Evolutionary conservation across 768 basidiomycete species (phyloP).

Genomic region (Trametes maxima): DNA sequence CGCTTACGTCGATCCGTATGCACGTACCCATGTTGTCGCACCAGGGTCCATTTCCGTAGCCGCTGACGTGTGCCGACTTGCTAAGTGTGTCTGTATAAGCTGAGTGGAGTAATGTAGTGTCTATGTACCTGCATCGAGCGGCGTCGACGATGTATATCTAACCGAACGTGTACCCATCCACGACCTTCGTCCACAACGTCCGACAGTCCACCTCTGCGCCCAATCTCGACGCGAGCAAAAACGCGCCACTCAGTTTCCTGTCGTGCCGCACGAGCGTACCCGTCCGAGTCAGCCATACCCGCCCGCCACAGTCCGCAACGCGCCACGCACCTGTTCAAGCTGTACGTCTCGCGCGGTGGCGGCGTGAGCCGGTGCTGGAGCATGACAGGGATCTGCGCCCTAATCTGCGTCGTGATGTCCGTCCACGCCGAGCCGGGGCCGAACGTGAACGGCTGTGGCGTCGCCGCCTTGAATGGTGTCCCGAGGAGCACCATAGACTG

Average conservation of each 20-base stretch:
- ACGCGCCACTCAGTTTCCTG: slow-evolving; percentile 83
- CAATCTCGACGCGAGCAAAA: slow-evolving; percentile 76
- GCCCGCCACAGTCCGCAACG: neutral
- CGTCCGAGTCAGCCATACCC: neutral
- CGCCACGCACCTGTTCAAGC: slow-evolving; percentile 73
- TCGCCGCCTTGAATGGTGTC: slow-evolving; percentile 72
- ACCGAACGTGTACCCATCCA: slow-evolving; percentile 41
- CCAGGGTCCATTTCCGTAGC: neutral
- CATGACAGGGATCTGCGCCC: slow-evolving; percentile 87
- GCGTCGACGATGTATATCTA: too few species aligned
- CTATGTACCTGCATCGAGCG: neutral
- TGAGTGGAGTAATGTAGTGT: neutral
- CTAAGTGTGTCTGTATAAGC: neutral
- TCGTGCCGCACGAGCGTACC: neutral
- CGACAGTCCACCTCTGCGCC: slow-evolving; percentile 74
- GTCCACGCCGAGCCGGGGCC: slow-evolving; percentile 65
- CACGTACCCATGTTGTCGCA: neutral
- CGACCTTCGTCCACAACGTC: slow-evolving; percentile 73
- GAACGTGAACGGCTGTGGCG: slow-evolving; percentile 79
- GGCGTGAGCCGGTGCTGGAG: slow-evolving; percentile 85
- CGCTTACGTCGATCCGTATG: neutral
- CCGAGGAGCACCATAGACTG: slow-evolving; percentile 83
- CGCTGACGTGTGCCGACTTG: neutral
- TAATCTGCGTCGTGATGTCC: slow-evolving; percentile 74
- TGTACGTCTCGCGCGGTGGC: slow-evolving; percentile 93